Conservation (phyloP, 805 yeast genomes). For the Sugiyamaella boreocaroliniensis region DNA sequence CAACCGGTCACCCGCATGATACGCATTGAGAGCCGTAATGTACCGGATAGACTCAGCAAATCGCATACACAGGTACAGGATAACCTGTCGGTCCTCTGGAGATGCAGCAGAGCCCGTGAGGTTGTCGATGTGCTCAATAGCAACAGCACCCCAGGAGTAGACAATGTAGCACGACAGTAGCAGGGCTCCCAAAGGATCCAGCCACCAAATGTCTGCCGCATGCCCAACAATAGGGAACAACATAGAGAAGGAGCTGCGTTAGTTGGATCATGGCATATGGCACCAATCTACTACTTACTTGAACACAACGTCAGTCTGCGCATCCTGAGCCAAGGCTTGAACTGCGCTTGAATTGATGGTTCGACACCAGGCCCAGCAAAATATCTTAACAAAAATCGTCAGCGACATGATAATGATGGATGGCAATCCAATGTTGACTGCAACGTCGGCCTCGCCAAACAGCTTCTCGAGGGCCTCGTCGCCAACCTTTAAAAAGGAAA, state of each 20-base stretch:
- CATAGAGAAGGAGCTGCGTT: conserved; percentile 53
- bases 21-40: conserved; percentile 61
- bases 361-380: conserved; percentile 60
- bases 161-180: conserved; percentile 56
- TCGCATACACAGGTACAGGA: conserved; percentile 59
- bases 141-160: conserved; percentile 54
- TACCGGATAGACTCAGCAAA: conserved; percentile 61
- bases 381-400: conserved; percentile 54
- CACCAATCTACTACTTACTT: conserved; percentile 4
- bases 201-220: conserved; percentile 53
- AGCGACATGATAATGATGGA: conserved; percentile 53
- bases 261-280: neutral
- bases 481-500: conserved; percentile 67
- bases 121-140: conserved; percentile 66
- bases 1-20: conserved; percentile 71
- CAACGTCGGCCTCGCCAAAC: conserved; percentile 24
- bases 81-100: conserved; percentile 54
- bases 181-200: conserved; percentile 71
- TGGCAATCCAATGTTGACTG: conserved; percentile 39
- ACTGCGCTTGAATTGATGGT: conserved; percentile 57
- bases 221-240: conserved; percentile 61
- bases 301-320: conserved; percentile 69
- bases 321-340: conserved; percentile 77
- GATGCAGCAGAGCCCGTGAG: conserved; percentile 69
- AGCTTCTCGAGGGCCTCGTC: conserved; percentile 52